Percentiles rank a stretch among this genome's conserved stretches.
Conservation (phyloP, 495 filamentous ascomycete genomes). For the Podospora appendiculata region DNA sequence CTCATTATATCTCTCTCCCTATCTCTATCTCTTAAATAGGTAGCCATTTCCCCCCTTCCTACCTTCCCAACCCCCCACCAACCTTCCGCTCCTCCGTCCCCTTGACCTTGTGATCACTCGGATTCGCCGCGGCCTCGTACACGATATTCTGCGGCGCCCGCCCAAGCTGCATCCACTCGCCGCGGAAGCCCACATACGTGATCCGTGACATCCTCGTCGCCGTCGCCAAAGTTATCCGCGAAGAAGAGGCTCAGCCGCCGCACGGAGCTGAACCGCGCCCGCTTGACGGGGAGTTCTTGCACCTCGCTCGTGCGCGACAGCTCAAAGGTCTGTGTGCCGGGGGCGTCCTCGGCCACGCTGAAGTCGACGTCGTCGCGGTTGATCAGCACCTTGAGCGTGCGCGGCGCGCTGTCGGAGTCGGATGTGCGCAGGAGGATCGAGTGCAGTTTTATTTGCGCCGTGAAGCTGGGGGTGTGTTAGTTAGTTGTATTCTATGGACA, state of each 20-base stretch:
- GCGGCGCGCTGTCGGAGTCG: conserved; percentile 60
- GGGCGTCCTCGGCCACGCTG: conserved; percentile 55
- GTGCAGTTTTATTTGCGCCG: conserved; percentile 86
- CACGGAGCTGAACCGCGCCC: conserved; percentile 81
- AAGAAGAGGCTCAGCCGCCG: conserved; percentile 76
- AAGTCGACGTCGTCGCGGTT: conserved; percentile 89
- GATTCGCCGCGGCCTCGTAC: conserved; percentile 92
- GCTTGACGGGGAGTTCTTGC: conserved; percentile 72
- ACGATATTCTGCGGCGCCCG: conserved; percentile 76
- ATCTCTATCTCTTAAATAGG: not conserved
- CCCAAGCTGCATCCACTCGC: conserved; percentile 79
- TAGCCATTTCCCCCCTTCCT: conserved; percentile 7
- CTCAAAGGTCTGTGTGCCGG: conserved; percentile 68
- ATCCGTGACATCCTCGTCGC: conserved; percentile 73
- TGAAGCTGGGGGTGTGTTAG: conserved; percentile 55
- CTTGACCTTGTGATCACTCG: conserved; percentile 64
- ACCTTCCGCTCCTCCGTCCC: conserved; percentile 38
- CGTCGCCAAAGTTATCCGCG: conserved; percentile 60
- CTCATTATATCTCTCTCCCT: not conserved
- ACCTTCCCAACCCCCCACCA: conserved; percentile 35
- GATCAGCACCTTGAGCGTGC: conserved; percentile 72
- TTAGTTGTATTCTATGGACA: too few relatives aligned
- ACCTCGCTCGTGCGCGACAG: conserved; percentile 72
- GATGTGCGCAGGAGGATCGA: conserved; percentile 77
- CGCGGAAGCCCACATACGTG: conserved; percentile 84